Conservation (phyloP, 2,329 filamentous ascomycete species). For the Penicillium polonicum region DNA sequence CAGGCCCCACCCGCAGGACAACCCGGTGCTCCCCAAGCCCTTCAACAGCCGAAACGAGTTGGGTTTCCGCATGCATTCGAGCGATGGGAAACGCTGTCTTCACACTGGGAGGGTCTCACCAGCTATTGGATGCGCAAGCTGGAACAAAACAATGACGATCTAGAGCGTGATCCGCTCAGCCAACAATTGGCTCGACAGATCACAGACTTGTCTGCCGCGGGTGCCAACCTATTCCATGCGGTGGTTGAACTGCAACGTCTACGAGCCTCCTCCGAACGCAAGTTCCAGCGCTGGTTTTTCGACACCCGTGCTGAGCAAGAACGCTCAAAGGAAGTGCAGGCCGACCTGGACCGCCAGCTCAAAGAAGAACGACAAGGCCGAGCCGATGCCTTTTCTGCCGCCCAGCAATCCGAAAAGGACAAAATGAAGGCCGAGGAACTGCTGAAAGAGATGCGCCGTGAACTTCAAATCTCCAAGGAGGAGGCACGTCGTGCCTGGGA, state of each 20-base stretch:
- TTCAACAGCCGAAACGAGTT: slow-evolving; percentile 51
- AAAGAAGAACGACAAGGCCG: slow-evolving; percentile 70
- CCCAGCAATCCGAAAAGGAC: slow-evolving; percentile 66
- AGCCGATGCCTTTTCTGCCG: slow-evolving; percentile 64
- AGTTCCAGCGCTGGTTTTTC: slow-evolving; percentile 98
- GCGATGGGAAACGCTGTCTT: slow-evolving; percentile 93
- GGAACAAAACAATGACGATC: slow-evolving; percentile 84
- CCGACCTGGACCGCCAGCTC: slow-evolving; percentile 73
- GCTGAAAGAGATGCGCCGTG: slow-evolving; percentile 86
- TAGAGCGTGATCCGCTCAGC: slow-evolving; percentile 76
- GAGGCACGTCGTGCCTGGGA: slow-evolving; percentile 96
- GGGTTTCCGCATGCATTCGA: slow-evolving; percentile 96
- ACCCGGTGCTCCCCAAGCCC: slow-evolving; percentile 29
- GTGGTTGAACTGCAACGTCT: slow-evolving; percentile 94
- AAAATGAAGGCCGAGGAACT: slow-evolving; percentile 71
- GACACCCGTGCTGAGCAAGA: slow-evolving; percentile 89
- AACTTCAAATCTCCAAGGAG: slow-evolving; percentile 91
- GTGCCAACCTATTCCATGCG: slow-evolving; percentile 94
- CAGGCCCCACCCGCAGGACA: slow-evolving; percentile 29
- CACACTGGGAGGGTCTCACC: slow-evolving; percentile 96
- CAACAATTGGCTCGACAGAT: slow-evolving; percentile 91
- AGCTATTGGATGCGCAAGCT: slow-evolving; percentile 95
- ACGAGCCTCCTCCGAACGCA: slow-evolving; percentile 90
- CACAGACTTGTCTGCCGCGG: slow-evolving; percentile 93
- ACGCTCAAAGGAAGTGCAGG: slow-evolving; percentile 76